These are phyloP conservation scores for Hyphopichia khmerensis DNA, from an alignment of 1,139 yeast species.

Conservation along the genomic window DNA sequence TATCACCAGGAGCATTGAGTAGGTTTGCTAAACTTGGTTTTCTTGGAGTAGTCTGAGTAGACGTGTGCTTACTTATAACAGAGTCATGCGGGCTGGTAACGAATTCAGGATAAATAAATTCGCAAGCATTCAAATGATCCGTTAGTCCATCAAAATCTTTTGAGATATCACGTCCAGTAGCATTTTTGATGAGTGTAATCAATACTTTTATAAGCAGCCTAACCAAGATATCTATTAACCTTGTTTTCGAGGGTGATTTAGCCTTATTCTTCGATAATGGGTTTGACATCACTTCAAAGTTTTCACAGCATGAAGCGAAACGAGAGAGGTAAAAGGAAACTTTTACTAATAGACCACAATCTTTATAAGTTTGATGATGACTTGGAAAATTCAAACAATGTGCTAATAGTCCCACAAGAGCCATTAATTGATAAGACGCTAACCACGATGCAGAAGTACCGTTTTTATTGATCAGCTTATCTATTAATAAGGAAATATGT, in stretches of 20 bases:
- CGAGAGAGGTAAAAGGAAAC: conserved; percentile 7
- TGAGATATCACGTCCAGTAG: conserved; percentile 10
- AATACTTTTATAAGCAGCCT: conserved; percentile 21
- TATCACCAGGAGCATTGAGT: background rate
- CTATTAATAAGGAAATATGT: conserved; percentile 6
- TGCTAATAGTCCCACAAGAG: conserved; percentile 30
- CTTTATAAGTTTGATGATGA: conserved; percentile 19
- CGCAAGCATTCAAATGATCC: conserved; percentile 16
- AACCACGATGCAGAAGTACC: background rate
- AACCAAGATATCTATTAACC: conserved; percentile 12
- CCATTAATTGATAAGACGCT: conserved; percentile 10
- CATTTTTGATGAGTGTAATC: conserved; percentile 13
- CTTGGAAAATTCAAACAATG: conserved; percentile 32
- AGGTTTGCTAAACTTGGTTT: background rate
- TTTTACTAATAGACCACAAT: conserved; percentile 11
- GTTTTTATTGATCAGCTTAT: background rate
- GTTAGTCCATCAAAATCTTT: conserved; percentile 13
- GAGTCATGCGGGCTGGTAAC: conserved; percentile 5
- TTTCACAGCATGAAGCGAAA: background rate
- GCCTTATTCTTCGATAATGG: background rate
- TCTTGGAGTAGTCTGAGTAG: background rate
- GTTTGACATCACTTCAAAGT: background rate
- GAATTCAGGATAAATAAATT: conserved; percentile 19
- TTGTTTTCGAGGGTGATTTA: background rate
- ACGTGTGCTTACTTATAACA: background rate